These are phyloP conservation scores for Pelargonium australe DNA, from an alignment of 441 rosid species.

Conservation along the genomic window DNA sequence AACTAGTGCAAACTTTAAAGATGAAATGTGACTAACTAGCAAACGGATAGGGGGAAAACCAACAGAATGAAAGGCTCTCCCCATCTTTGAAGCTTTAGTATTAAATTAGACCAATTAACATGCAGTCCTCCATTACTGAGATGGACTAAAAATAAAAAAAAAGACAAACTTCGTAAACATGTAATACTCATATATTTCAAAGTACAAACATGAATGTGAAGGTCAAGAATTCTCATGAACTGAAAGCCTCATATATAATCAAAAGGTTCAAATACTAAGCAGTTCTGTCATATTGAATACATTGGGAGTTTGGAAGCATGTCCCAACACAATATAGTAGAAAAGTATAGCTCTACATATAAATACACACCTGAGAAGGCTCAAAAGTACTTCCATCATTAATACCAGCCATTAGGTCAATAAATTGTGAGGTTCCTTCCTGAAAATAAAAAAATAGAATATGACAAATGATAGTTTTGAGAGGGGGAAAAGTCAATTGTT, in stretches of 20 bases:
- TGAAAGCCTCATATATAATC: not conserved
- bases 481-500: constrained; percentile 3
- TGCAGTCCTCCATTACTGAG: not conserved
- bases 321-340: constrained; percentile 13
- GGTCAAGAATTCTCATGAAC: constrained; percentile 6
- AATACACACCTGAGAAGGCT: constrained; percentile 62
- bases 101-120: not conserved
- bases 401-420: constrained; percentile 65
- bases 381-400: constrained; percentile 64
- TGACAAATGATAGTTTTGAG: constrained; percentile 17
- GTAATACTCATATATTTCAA: not conserved
- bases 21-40: not conserved
- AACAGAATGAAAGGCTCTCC: not conserved
- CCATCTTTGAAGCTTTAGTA: not conserved
- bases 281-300: not conserved
- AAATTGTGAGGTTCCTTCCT: constrained; percentile 68
- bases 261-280: not conserved
- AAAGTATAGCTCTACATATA: constrained; percentile 15
- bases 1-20: not conserved
- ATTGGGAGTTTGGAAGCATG: constrained; percentile 5
- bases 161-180: not conserved
- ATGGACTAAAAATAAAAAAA: not conserved
- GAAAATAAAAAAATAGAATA: constrained; percentile 30
- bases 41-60: not conserved
- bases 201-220: constrained; percentile 7